Evolutionary conservation across 257 asterid genomes (phyloP), one percentile per base, ranked within the genome.

Genomic region (Mitragyna speciosa): DNA sequence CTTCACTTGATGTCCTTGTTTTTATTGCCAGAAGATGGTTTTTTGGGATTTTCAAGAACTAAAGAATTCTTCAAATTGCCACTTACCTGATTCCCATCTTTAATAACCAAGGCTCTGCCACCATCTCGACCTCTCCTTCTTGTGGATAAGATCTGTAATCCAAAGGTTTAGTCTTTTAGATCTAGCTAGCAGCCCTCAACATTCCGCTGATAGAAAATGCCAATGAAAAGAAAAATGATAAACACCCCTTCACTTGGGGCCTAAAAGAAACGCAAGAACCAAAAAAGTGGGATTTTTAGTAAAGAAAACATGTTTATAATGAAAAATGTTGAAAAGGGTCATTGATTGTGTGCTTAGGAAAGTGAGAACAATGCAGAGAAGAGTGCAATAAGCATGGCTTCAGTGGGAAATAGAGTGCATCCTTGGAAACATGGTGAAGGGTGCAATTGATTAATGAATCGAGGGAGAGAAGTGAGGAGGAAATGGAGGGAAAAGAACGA

Each of bases 71-170:
- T 95, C 43, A 93, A 83, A 86, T 90, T 96, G 68, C 85, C 90
- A 87, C 97, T 93, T 77, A 95, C 98, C 91, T 95, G 99, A 86
- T 87, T 71, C 99, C 96, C 93, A 96, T 84, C 84, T 88, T 91
- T 81, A 90, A 75, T 75, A 89, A 82, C 97, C 98, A 96, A 82
- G 91, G 89, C 91, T 93, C 98, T 5, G 96, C 96, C 90, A 92
- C 98, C 98, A 95, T 93, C 69, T 88, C 89, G 80, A 56, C 84
- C 73, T 63, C 61, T 77, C 56, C 70, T 79, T 82, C 79, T 67
- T 75, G n/a, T 74, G 80, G 75, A 76, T 45, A 70, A 81, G 85
- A 81, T 75, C 87, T 68, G 39, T 82, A 87, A 67, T 51, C 65
- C 61, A 74, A 78, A 45, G 74, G 56, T 15, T 69, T 26, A 77